Evolutionary conservation across 139 green algal species (phyloP), one percentile per base, ranked within the genome.

Genomic region (Chlamydomonas sp.): DNA sequence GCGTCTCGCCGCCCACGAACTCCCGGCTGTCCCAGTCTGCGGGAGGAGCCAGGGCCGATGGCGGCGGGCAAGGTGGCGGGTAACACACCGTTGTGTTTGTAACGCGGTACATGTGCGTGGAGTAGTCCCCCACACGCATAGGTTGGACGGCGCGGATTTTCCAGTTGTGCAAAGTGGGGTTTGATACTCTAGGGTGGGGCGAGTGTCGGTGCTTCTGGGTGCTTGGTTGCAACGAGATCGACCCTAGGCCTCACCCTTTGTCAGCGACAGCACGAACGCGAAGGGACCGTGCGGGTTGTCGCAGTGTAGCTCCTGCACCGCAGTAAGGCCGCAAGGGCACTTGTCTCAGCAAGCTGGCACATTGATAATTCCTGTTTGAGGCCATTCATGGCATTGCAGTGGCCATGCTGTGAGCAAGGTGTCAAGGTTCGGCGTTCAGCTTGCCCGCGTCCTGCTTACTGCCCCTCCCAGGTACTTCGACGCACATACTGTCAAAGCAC

Each of bases 201-300:
- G 60, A 59, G 6, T 4, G 71, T 61, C 81, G 68, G 15, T 15
- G 16, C 15, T 75, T 75, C 68, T 75, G 68, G 16, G 68, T 75
- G 15, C 68, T 75, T 16, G 16, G 68, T n/a, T 75, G 15, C 16
- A 16, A 75, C 15, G 16, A 69, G 64, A 8, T 10, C 64, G 10
- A 69, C 8, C 10, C 16, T 5, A 5, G 10, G 58, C 60, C 77
- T 20, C 74, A 85, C 80, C 80, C 20, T n/a, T 68, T 58, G 96
- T 98, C 1, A 98, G 91, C 7, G 90, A 95, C 0, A 97, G 92
- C 74, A 98, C 96, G 89, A 97, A 98, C 5, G 96, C 96, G 87
- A 94, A 98, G 16, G 96, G 96, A 4, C 96, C 94, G 77, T 97
- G 95, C 49, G 93, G 94, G 80, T 93, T 95, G 89, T 97, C 95